Evolutionary conservation across 2,329 filamentous ascomycete genomes (phyloP).

Genomic region (Trichophyton schoenleinii): DNA sequence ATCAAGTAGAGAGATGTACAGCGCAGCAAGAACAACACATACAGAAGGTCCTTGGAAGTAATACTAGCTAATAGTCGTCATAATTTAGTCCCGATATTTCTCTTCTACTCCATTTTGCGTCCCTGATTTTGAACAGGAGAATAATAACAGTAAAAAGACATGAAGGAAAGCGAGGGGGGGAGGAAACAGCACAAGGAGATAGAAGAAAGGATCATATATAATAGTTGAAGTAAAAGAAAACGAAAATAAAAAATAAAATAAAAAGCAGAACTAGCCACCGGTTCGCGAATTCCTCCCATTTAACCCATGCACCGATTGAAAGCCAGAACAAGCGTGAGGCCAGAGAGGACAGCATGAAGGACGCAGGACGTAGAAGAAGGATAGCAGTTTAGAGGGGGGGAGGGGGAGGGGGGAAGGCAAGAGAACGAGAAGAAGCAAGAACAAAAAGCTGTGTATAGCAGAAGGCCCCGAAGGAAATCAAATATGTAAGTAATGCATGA

Average conservation of each 20-base stretch:
- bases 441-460: not conserved
- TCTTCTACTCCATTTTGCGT: slow-evolving; percentile 3
- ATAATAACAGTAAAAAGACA: not conserved
- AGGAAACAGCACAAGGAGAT: not conserved
- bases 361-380: not conserved
- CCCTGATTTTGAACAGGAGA: not conserved
- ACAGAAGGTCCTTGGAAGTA: too few species aligned
- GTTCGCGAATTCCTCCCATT: not conserved
- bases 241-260: not conserved
- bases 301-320: slow-evolving; percentile 2
- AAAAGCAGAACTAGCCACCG: not conserved
- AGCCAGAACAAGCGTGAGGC: not conserved
- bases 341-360: not conserved
- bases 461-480: not conserved
- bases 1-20: too few species aligned
- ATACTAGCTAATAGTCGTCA: not conserved
- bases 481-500: not conserved
- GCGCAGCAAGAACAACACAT: too few species aligned
- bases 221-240: too few species aligned
- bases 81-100: not conserved
- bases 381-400: too few species aligned
- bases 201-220: not conserved
- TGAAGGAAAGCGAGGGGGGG: too few species aligned
- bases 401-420: not conserved
- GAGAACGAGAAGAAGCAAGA: not conserved